Evolutionary conservation across 1,284 basidiomycete species (phyloP), one percentile per base, ranked within the genome.

Genomic region (Hortiboletus rubellus): DNA sequence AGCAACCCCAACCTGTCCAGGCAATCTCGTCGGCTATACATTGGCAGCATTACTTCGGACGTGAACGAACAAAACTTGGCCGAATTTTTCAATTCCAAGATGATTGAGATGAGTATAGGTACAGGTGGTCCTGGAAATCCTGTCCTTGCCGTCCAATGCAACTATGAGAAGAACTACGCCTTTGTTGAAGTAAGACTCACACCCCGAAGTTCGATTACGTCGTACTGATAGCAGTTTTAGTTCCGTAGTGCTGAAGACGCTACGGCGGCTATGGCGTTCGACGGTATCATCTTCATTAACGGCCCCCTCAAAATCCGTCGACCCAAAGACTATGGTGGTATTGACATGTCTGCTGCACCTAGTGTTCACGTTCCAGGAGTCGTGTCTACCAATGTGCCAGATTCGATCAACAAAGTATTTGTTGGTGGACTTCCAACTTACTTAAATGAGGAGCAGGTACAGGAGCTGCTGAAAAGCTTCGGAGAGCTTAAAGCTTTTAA

Each of bases 401-500:
- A 99, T 74, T 94, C 94, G 40, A 91, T 92, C 71, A 95, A 98
- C 84, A 99, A 99, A 80, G 84, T 99, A 60, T 99, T 98, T 67
- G 91, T 99, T 60, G 97, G 97, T 51, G 96, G 96, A 55, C 78
- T 99, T 52, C 97, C 97, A 17, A 85, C 91, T 18, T 98, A 98
- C 74, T 84, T 99, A 40, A 94, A 92, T 64, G 95, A 98, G 73
- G 96, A 98, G 66, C 96, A 99, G 76, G 96, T 99, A 54, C 93
- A 96, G 85, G 97, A 99, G 74, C 74, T 99, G 40, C 81, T 99
- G 60, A 97, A 95, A 80, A 92, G 90, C 68, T 99, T 99, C 71
- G 97, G 97, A 60, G 96, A 99, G 65, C 82, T 99, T 53, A 94
- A 93, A 71, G 93, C 93, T 4, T 99, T 99, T 84, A 98, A 99